Percentiles rank a stretch among this genome's conserved stretches.
phyloP scores from a whole-genome alignment of 257 asterid species.

The Solanum infundibuliforme region DNA sequence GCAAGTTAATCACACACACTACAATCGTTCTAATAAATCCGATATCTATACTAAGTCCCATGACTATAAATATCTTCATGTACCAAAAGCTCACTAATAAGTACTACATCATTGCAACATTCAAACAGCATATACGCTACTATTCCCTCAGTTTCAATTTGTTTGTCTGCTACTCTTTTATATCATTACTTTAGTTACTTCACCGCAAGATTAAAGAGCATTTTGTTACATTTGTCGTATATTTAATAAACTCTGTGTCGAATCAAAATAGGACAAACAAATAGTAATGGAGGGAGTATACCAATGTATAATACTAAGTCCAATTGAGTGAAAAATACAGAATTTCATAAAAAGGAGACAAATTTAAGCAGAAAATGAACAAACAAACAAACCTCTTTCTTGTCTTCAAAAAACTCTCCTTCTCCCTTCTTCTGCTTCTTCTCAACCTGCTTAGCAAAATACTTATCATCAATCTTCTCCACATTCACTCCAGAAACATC shows the following conservation, averaged over 20 bases:
- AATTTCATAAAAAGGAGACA: neutral
- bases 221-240: too few relatives aligned
- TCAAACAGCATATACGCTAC: neutral
- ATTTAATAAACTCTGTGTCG: too few relatives aligned
- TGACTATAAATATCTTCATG: neutral
- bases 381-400: slow-evolving; percentile 2
- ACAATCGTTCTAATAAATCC: neutral
- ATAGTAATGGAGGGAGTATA: neutral
- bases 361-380: neutral
- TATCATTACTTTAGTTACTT: neutral
- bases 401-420: slow-evolving; percentile 4
- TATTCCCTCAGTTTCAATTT: neutral
- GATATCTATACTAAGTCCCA: neutral
- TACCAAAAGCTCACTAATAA: neutral
- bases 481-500: slow-evolving; percentile 1
- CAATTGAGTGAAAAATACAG: neutral
- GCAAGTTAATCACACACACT: neutral
- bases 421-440: slow-evolving; percentile 11
- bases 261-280: neutral
- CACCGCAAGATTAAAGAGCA: neutral
- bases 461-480: slow-evolving; percentile 11
- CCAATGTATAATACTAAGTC: neutral
- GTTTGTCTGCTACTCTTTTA: neutral
- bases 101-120: neutral
- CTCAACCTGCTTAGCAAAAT: slow-evolving; percentile 4